Percentiles rank a stretch among this genome's conserved stretches.
phyloP scores from a whole-genome alignment of 768 basidiomycete genomes.

The Naganishia antarctica region DNA sequence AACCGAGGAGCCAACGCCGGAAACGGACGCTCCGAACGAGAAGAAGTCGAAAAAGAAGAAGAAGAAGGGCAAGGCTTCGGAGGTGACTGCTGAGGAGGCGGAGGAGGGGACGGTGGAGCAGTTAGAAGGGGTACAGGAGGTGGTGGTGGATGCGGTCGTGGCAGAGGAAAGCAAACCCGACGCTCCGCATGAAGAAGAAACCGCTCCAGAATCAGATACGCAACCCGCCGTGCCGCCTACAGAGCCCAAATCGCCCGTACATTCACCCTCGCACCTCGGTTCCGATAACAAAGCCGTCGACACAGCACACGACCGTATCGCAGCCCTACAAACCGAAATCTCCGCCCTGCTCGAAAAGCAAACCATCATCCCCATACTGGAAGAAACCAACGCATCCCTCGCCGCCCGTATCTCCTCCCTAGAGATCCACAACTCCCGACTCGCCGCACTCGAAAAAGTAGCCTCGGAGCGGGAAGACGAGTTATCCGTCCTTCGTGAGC shows the following conservation, averaged over 20 bases:
- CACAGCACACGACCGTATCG: conserved; percentile 30
- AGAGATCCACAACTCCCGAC: conserved; percentile 30
- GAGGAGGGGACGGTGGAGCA: neutral
- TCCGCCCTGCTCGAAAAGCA: conserved; percentile 25
- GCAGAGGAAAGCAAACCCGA: conserved; percentile 10
- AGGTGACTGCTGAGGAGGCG: neutral
- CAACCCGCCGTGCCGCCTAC: too few species aligned
- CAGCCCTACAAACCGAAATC: conserved; percentile 37
- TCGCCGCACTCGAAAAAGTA: conserved; percentile 30
- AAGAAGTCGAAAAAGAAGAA: conserved; percentile 26
- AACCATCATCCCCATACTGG: conserved; percentile 5
- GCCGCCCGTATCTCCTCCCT: conserved; percentile 21
- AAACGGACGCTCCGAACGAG: conserved; percentile 7
- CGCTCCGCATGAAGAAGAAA: neutral
- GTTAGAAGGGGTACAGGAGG: neutral
- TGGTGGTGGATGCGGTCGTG: conserved; percentile 22
- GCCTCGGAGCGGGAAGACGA: conserved; percentile 23
- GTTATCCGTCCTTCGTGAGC: neutral
- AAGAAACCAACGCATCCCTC: conserved; percentile 1
- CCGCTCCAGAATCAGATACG: neutral
- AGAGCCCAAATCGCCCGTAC: too few species aligned
- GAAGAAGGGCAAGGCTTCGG: conserved; percentile 26
- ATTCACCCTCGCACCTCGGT: too few species aligned
- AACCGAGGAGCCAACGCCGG: conserved; percentile 6
- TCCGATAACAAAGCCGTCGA: conserved; percentile 27